Percentiles rank a stretch among this genome's conserved stretches.
phyloP scores from a whole-genome alignment of 2,329 filamentous ascomycete genomes.

The Thielaviopsis cerberus region DNA sequence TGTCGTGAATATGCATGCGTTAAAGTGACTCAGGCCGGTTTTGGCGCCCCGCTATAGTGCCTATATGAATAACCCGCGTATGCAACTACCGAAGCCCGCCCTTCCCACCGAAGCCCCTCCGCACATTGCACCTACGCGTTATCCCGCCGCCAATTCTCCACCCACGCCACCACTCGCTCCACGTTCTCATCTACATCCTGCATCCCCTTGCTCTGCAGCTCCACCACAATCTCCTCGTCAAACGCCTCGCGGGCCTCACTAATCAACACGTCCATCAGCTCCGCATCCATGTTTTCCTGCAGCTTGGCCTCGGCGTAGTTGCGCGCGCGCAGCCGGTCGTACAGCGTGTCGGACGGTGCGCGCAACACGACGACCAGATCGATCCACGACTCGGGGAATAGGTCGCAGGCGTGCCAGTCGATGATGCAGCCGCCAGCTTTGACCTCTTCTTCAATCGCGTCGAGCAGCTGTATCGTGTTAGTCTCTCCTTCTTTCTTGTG shows the following conservation, averaged over 20 bases:
- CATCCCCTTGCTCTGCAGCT: constrained; percentile 61
- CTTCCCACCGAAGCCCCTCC: not conserved
- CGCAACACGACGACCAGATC: constrained; percentile 86
- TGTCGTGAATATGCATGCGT: not conserved
- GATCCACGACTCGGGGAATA: constrained; percentile 86
- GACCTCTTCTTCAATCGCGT: constrained; percentile 70
- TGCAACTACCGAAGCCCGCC: not conserved
- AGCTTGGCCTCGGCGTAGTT: constrained; percentile 75
- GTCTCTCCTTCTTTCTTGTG: not conserved
- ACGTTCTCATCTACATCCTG: constrained; percentile 82
- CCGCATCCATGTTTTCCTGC: constrained; percentile 88
- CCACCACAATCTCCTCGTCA: constrained; percentile 71
- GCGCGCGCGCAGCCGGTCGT: constrained; percentile 65
- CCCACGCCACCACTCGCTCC: constrained; percentile 64
- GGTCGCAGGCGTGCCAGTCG: constrained; percentile 94
- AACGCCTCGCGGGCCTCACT: constrained; percentile 81
- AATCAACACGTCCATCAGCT: constrained; percentile 90
- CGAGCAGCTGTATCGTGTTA: constrained; percentile 43
- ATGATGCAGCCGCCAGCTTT: constrained; percentile 69
- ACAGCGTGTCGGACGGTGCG: constrained; percentile 60
- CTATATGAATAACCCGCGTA: not conserved
- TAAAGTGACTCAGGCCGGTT: not conserved
- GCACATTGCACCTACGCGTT: not conserved
- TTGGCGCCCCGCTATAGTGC: not conserved
- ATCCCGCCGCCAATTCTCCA: constrained; percentile 11